phyloP scores from a whole-genome alignment of 1,284 basidiomycete species.

The Puccinia horiana region DNA sequence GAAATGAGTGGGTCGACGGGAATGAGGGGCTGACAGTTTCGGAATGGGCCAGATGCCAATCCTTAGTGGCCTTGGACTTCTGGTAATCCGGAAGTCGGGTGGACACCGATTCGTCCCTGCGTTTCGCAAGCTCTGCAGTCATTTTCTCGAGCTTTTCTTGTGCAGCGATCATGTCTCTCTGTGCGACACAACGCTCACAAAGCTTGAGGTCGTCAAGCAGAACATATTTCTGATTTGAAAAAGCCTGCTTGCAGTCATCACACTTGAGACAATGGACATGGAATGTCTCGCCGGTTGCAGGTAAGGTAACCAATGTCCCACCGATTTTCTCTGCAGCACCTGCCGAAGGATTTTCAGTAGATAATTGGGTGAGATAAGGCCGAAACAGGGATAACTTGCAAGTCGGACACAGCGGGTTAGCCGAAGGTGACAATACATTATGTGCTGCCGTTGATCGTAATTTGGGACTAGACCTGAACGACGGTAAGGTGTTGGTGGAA shows the following conservation, averaged over 20 bases:
- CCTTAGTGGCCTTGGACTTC: constrained; percentile 2
- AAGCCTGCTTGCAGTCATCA: constrained; percentile 38
- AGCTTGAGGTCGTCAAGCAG: constrained; percentile 20
- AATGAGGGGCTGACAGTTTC: constrained; percentile 35
- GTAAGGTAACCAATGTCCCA: constrained; percentile 31
- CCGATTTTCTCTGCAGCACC: background rate
- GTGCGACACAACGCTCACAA: constrained; percentile 37
- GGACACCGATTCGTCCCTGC: background rate
- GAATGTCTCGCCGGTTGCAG: constrained; percentile 44
- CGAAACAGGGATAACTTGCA: constrained; percentile 44
- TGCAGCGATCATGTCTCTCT: constrained; percentile 27
- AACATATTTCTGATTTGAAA: constrained; percentile 38
- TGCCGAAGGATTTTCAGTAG: background rate
- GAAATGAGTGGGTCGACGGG: constrained; percentile 7
- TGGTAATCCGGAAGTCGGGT: constrained; percentile 12
- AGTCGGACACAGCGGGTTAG: constrained; percentile 42
- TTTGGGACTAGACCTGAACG: constrained; percentile 10
- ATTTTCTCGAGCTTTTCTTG: constrained; percentile 27
- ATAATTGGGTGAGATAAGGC: background rate
- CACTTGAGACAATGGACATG: constrained; percentile 37
- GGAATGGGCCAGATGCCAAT: constrained; percentile 13
- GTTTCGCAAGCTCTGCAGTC: constrained; percentile 2
- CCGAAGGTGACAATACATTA: constrained; percentile 35
- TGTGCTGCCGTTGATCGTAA: background rate
- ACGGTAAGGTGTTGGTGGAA: constrained; percentile 1